Evolutionary conservation across 371 early-diverging fungal genomes (phyloP).

Genomic region (Globomyces sp.): DNA sequence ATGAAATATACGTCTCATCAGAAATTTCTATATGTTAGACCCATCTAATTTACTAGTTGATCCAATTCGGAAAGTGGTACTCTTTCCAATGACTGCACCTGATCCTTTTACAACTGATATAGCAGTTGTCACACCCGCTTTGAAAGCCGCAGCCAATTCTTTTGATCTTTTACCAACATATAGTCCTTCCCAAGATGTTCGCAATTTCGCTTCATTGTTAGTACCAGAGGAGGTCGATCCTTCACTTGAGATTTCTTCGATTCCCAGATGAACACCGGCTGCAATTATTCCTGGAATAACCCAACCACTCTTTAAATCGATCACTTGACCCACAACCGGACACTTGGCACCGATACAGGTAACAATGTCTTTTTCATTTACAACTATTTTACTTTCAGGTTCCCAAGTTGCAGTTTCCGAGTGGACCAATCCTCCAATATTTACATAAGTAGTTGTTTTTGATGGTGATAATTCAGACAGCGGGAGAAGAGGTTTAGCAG

Average conservation of each 20-base stretch:
- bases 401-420: slow-evolving; percentile 11
- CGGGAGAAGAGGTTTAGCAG: background rate
- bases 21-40: background rate
- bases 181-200: too few relatives aligned
- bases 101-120: slow-evolving; percentile 53
- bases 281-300: slow-evolving; percentile 36
- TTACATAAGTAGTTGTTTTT: slow-evolving; percentile 1
- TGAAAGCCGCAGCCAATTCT: slow-evolving; percentile 54
- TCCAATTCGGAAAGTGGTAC: slow-evolving; percentile 55
- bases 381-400: slow-evolving; percentile 3
- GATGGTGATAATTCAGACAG: background rate
- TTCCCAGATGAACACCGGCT: slow-evolving; percentile 25
- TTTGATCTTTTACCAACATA: background rate
- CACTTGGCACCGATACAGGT: slow-evolving; percentile 33
- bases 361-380: slow-evolving; percentile 33
- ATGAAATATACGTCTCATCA: background rate
- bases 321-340: slow-evolving; percentile 14
- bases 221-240: slow-evolving; percentile 27
- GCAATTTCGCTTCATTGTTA: too few relatives aligned
- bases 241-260: slow-evolving; percentile 36
- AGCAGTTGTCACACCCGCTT: slow-evolving; percentile 58
- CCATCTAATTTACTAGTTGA: slow-evolving; percentile 22
- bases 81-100: slow-evolving; percentile 38
- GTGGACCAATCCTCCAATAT: slow-evolving; percentile 15
- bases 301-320: slow-evolving; percentile 29